Evolutionary conservation across 2,329 filamentous ascomycete species (phyloP), one percentile per base, ranked within the genome.

Genomic region (Alternaria sp.): DNA sequence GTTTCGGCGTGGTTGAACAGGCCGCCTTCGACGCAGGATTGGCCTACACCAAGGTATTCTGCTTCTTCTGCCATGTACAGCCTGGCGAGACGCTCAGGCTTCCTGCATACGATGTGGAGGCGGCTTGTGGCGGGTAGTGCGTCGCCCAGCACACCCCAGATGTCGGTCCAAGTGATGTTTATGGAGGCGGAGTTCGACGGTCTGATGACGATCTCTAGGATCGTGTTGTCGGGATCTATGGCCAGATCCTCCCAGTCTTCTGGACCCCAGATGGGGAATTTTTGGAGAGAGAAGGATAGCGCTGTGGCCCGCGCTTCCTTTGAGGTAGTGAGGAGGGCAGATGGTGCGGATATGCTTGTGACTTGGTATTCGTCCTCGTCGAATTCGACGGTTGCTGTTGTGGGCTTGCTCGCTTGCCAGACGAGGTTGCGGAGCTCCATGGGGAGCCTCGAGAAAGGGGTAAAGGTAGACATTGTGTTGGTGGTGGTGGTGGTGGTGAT

Each of bases 151-250:
- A 61, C 44, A 26, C 50, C 48, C 39, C 50, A 56, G 17, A 67
- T 44, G 28, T 67, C 62, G 40, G 59, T 58, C 62, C 62, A 67
- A 2, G 58, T 63, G 54, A 57, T 62, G 37, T 56, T 57, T 13
- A 59, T 42, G 33, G 54, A 45, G n/a, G 37, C 36, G 34, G 48
- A 48, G 17, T 42, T 56, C 3, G 53, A 56, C 9, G 55, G 56
- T 9, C 29, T 37, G 21, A 65, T 63, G 40, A 61, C 36, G 37
- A 63, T 53, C 26, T 60, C 41, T 17, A 65, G 54, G 3, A 48
- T 54, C 21, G 50, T 61, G 40, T 61, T 54, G 28, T 58, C 23
- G 8, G 41, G 31, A 29, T 54, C 51, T 13, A 60, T 28, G 49
- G 48, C 42, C 10, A 65, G 40, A 36, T 57, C 54, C 21, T 57